These are phyloP conservation scores for Debaryomyces sp. DNA, from an alignment of 1,139 yeast species.

Conservation along the genomic window DNA sequence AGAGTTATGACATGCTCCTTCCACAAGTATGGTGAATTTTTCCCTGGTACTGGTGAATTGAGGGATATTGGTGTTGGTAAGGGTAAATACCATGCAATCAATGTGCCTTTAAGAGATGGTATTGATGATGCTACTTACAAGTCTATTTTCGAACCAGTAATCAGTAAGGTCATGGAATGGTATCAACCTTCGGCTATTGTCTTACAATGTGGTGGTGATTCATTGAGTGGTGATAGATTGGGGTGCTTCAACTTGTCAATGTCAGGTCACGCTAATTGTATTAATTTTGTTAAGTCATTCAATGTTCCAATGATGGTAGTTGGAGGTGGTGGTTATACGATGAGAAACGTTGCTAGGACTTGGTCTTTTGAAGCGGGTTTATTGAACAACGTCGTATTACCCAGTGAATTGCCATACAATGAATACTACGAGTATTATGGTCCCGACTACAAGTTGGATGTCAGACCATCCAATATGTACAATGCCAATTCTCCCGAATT, in stretches of 20 bases:
- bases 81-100: slow-evolving; percentile 85
- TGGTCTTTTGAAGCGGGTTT: slow-evolving; percentile 97
- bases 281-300: slow-evolving; percentile 82
- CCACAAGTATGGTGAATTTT: slow-evolving; percentile 95
- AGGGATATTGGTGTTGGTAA: slow-evolving; percentile 88
- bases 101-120: slow-evolving; percentile 90
- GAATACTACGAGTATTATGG: slow-evolving; percentile 97
- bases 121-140: slow-evolving; percentile 88
- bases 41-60: slow-evolving; percentile 94
- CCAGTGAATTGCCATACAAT: slow-evolving; percentile 87
- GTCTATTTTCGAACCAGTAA: slow-evolving; percentile 84
- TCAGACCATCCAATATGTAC: slow-evolving; percentile 94
- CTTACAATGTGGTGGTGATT: slow-evolving; percentile 92
- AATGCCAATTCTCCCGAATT: slow-evolving; percentile 95
- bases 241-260: slow-evolving; percentile 93
- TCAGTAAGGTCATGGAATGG: slow-evolving; percentile 84
- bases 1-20: slow-evolving; percentile 97
- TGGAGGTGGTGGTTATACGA: slow-evolving; percentile 98
- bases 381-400: slow-evolving; percentile 75
- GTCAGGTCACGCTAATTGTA: slow-evolving; percentile 95
- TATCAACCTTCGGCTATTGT: slow-evolving; percentile 93
- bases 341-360: slow-evolving; percentile 93
- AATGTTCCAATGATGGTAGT: slow-evolving; percentile 88
- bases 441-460: slow-evolving; percentile 92
- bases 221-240: slow-evolving; percentile 85